Conservation (phyloP, 1,139 yeast genomes). For the Kazachstania sp. region DNA sequence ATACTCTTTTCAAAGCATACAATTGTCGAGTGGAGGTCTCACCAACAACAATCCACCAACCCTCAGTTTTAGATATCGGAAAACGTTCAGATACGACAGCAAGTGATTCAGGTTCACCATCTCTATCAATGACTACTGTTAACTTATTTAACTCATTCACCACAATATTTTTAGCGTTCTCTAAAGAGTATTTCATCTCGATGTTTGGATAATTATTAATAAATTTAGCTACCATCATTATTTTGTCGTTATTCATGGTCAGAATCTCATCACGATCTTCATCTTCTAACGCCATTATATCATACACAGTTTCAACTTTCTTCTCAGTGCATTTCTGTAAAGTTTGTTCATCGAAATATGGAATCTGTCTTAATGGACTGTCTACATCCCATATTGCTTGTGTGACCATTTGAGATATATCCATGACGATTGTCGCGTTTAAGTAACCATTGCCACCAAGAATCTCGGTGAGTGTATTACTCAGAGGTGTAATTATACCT, state of each 20-base stretch:
- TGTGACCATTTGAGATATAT: constrained; percentile 76
- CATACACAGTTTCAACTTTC: constrained; percentile 66
- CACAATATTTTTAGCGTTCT: constrained; percentile 33
- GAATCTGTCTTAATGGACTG: constrained; percentile 73
- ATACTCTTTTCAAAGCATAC: constrained; percentile 64
- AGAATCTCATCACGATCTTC: constrained; percentile 61
- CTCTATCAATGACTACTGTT: constrained; percentile 53
- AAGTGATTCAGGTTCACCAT: constrained; percentile 66
- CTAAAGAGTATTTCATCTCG: constrained; percentile 51
- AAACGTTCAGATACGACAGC: constrained; percentile 48
- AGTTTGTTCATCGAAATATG: constrained; percentile 50
- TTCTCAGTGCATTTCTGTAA: constrained; percentile 49
- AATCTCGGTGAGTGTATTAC: constrained; percentile 66
- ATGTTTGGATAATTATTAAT: constrained; percentile 85
- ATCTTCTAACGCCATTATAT: constrained; percentile 78
- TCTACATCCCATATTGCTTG: constrained; percentile 86
- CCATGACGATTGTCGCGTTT: constrained; percentile 78
- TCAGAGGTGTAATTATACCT: constrained; percentile 40
- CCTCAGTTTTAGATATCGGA: constrained; percentile 57
- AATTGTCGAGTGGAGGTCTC: constrained; percentile 51
- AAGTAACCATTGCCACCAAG: constrained; percentile 73
- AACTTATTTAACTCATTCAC: constrained; percentile 43
- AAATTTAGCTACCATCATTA: constrained; percentile 68
- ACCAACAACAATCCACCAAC: constrained; percentile 86
- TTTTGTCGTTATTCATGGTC: constrained; percentile 41